A percentile compares a stretch with the other conserved stretches of the same genome.
Conservation (phyloP, 495 filamentous ascomycete species). For the Penicillium desertorum region DNA sequence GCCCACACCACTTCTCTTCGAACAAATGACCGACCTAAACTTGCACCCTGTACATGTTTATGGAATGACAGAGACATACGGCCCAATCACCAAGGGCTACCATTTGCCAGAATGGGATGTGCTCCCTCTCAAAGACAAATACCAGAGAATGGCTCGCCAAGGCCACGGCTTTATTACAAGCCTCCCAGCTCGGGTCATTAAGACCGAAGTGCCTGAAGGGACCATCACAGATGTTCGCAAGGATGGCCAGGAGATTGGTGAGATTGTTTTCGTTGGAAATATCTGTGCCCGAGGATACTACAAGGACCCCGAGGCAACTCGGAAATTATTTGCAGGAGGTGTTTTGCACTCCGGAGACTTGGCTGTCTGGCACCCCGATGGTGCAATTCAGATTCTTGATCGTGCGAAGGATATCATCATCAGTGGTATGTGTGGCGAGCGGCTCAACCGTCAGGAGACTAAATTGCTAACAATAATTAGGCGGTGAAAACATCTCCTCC, state of each 20-base stretch:
- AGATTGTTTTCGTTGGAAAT: constrained; percentile 88
- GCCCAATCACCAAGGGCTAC: constrained; percentile 93
- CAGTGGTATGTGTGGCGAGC: constrained; percentile 62
- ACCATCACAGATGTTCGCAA: constrained; percentile 71
- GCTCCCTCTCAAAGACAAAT: constrained; percentile 70
- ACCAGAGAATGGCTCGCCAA: constrained; percentile 83
- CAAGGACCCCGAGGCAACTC: constrained; percentile 83
- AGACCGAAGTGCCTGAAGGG: constrained; percentile 66
- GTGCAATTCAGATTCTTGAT: constrained; percentile 88
- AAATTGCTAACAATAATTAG: constrained; percentile 40
- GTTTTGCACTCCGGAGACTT: constrained; percentile 87
- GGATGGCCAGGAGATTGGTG: constrained; percentile 87
- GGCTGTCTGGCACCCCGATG: constrained; percentile 88
- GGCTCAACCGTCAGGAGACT: background rate
- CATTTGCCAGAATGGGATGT: constrained; percentile 77
- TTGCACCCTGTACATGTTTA: constrained; percentile 93
- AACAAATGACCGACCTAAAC: constrained; percentile 87
- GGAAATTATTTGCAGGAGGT: constrained; percentile 84
- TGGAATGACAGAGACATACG: constrained; percentile 93
- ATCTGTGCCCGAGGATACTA: constrained; percentile 92
- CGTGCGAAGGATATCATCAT: constrained; percentile 98
- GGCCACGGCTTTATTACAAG: constrained; percentile 89
- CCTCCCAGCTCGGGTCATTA: constrained; percentile 79
- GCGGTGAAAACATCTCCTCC: constrained; percentile 95
- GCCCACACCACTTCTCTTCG: constrained; percentile 83